Evolutionary conservation across 768 basidiomycete species (phyloP).

Genomic region (Roridomyces roridus): DNA sequence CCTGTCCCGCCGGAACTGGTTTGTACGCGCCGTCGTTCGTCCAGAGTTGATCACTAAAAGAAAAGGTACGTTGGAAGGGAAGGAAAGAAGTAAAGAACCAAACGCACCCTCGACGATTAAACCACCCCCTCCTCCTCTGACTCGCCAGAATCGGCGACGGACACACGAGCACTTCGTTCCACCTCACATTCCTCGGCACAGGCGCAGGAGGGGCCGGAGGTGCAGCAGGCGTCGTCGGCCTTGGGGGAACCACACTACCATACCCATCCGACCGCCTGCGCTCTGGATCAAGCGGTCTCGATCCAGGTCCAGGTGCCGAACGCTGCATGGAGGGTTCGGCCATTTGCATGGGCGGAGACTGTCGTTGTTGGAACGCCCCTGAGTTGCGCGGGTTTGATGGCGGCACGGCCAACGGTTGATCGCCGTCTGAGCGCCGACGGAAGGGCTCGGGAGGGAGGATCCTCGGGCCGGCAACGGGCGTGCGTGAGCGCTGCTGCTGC

Average conservation of each 20-base stretch:
- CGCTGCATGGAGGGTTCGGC: too few species aligned
- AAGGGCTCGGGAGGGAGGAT: constrained; percentile 33
- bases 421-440: constrained; percentile 55
- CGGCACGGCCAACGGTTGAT: constrained; percentile 30
- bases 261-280: constrained; percentile 21
- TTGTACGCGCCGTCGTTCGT: constrained; percentile 81
- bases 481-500: constrained; percentile 26
- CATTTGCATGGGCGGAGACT: background rate
- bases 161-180: constrained; percentile 76
- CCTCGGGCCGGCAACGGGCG: constrained; percentile 27
- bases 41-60: constrained; percentile 79
- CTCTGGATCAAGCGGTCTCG: constrained; percentile 18
- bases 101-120: constrained; percentile 74
- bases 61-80: constrained; percentile 18
- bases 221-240: background rate
- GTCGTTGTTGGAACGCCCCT: constrained; percentile 8
- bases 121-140: constrained; percentile 78
- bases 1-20: constrained; percentile 56
- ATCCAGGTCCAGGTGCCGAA: constrained; percentile 8
- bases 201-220: constrained; percentile 5
- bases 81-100: constrained; percentile 20
- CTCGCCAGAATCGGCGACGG: constrained; percentile 71
- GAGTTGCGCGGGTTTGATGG: constrained; percentile 16
- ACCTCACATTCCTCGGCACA: constrained; percentile 60
- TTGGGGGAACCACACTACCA: constrained; percentile 15